Base-by-base conservation (phyloP, 345 rosid genomes). In the Camelina neglecta region DNA sequence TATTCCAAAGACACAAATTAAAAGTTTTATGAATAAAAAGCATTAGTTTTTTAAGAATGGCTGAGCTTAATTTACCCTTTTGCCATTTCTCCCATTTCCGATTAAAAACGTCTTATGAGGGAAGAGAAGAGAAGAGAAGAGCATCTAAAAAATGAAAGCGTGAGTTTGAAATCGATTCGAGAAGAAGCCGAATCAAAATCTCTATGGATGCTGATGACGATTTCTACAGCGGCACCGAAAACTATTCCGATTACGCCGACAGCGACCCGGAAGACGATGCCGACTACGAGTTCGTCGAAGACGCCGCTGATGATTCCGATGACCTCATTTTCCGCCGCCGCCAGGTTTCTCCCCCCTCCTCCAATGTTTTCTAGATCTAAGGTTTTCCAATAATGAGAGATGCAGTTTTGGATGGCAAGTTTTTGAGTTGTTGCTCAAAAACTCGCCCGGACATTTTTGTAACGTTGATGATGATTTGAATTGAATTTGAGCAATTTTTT, bases 151-250 rank as follows among this genome's bases (percentile, higher is more conserved):
- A 21, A 21, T 44, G n/a, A 44, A 41, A 41, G 45, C 6, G 57
- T 24, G 26, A 24, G 26, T 33, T 33, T 33, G 36, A 36, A 73
- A 65, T 59, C 78, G 39, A 74, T 42, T 66, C 67, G 33, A 54
- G 7, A 60, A 33, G 38, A 39, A 26, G 20, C 38, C 38, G 7
- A 35, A 35, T 35, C 38, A 8, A 54, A 42, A 42, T 42, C 59
- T 39, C 58, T 16, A 78, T 78, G 81, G 81, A 78, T 1, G 92
- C 80, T 41, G 93, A 88, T 53, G 97, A 91, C 45, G 90, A 85
- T 80, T 89, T 87, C 86, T 91, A 91, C 77, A 86, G 93, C 79
- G 94, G 93, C 72, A 86, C 84, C 39, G 94, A 85, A 16, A 92
- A 84, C 67, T 85, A 83, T 5, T 77, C 67, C 18, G 79, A 48